phyloP scores from a whole-genome alignment of 2,329 filamentous ascomycete genomes.

The Pestalotiopsis sp. region DNA sequence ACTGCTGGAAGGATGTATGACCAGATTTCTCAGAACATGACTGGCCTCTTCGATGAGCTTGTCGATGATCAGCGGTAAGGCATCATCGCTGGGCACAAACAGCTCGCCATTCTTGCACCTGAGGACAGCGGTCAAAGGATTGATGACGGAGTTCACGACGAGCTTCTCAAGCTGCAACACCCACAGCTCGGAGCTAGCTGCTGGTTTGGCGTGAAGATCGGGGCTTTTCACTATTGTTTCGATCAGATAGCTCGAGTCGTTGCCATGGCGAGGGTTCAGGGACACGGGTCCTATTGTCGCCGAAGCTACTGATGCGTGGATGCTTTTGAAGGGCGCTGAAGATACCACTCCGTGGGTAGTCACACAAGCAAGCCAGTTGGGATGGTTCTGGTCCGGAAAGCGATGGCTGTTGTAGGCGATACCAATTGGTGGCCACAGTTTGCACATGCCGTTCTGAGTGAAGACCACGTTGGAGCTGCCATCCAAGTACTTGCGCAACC shows the following conservation, averaged over 20 bases:
- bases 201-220: slow-evolving; percentile 42
- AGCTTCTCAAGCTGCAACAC: slow-evolving; percentile 82
- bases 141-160: slow-evolving; percentile 78
- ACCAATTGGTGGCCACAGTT: slow-evolving; percentile 58
- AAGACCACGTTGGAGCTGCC: slow-evolving; percentile 75
- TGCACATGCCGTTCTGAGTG: slow-evolving; percentile 86
- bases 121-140: slow-evolving; percentile 81
- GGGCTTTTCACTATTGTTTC: slow-evolving; percentile 45
- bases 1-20: slow-evolving; percentile 56
- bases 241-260: slow-evolving; percentile 39
- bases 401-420: slow-evolving; percentile 43
- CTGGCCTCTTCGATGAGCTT: slow-evolving; percentile 75
- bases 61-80: slow-evolving; percentile 64
- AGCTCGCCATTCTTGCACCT: slow-evolving; percentile 79
- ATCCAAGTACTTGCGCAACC: slow-evolving; percentile 64
- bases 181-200: slow-evolving; percentile 50
- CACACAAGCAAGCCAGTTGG: slow-evolving; percentile 73
- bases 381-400: slow-evolving; percentile 43
- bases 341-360: slow-evolving; percentile 60
- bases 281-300: slow-evolving; percentile 51
- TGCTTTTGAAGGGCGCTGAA: slow-evolving; percentile 50
- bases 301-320: slow-evolving; percentile 54
- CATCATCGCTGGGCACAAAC: slow-evolving; percentile 56
- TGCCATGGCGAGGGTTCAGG: slow-evolving; percentile 21
- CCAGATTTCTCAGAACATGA: slow-evolving; percentile 69